These are phyloP conservation scores for Flaveria trinervia DNA, from an alignment of 129 eudicot genomes.

Conservation along the genomic window DNA sequence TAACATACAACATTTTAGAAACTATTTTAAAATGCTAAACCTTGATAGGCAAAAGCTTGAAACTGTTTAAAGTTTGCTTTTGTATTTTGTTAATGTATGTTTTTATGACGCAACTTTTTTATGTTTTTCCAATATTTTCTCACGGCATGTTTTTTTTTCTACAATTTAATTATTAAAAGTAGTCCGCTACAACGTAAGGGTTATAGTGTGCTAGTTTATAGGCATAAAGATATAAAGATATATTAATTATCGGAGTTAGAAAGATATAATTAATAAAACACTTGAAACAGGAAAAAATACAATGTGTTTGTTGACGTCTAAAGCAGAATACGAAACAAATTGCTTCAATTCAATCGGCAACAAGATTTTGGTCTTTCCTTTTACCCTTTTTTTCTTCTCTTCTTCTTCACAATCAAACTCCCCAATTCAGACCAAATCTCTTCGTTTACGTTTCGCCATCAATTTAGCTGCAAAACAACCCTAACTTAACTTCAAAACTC, in stretches of 20 bases:
- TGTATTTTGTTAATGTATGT: too few relatives aligned
- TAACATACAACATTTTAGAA: too few relatives aligned
- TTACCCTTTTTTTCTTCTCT: conserved; percentile 25
- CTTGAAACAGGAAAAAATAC: neutral
- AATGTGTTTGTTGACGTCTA: neutral
- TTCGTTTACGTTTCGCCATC: conserved; percentile 32
- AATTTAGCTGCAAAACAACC: conserved; percentile 21
- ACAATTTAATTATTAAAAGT: too few relatives aligned
- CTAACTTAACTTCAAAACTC: conserved; percentile 23
- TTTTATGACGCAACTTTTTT: too few relatives aligned
- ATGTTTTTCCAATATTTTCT: too few relatives aligned
- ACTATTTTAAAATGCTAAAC: too few relatives aligned
- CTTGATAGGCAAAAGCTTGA: too few relatives aligned
- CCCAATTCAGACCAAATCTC: conserved; percentile 30
- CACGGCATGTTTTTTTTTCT: too few relatives aligned
- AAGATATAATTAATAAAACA: neutral
- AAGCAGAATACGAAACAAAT: neutral
- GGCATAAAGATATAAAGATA: neutral
- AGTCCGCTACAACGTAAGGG: too few relatives aligned
- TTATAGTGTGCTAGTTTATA: neutral
- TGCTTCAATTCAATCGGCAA: conserved; percentile 28
- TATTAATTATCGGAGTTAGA: neutral
- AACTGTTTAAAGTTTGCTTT: too few relatives aligned
- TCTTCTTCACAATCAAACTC: conserved; percentile 30
- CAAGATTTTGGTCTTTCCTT: conserved; percentile 35